A percentile compares a stretch with the other conserved stretches of the same genome.
phyloP scores from a whole-genome alignment of 2,329 filamentous ascomycete species.

The Huntiella abstrusa region DNA sequence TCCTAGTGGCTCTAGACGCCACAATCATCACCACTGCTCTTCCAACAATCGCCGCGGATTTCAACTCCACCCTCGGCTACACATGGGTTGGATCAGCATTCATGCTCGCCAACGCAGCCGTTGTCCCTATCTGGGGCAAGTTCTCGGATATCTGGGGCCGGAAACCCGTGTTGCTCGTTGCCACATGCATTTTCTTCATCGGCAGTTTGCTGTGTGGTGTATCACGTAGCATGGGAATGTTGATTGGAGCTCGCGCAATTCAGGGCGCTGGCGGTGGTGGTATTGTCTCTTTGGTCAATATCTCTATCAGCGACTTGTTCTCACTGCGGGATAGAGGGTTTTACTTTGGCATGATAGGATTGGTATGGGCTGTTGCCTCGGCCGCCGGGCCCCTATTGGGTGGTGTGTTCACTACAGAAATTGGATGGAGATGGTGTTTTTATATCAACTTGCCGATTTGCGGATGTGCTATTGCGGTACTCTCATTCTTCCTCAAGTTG shows the following conservation, averaged over 20 bases:
- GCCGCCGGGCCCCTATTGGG: slow-evolving; percentile 49
- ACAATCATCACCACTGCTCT: slow-evolving; percentile 50
- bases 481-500: slow-evolving; percentile 45
- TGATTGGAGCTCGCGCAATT: slow-evolving; percentile 35
- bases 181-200: slow-evolving; percentile 33
- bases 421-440: slow-evolving; percentile 53
- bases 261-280: slow-evolving; percentile 40
- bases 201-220: slow-evolving; percentile 36
- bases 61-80: slow-evolving; percentile 50
- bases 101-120: slow-evolving; percentile 48
- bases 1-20: slow-evolving; percentile 35
- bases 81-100: slow-evolving; percentile 63
- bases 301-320: slow-evolving; percentile 37
- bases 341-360: slow-evolving; percentile 33
- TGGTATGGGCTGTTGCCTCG: slow-evolving; percentile 45
- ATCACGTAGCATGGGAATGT: slow-evolving; percentile 28
- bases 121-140: slow-evolving; percentile 52
- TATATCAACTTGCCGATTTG: slow-evolving; percentile 41
- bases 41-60: slow-evolving; percentile 43
- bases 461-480: slow-evolving; percentile 27
- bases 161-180: slow-evolving; percentile 32
- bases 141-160: slow-evolving; percentile 40
- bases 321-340: slow-evolving; percentile 30
- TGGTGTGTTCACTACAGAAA: slow-evolving; percentile 45
- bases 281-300: slow-evolving; percentile 40